Percentiles rank a stretch among this genome's conserved stretches.
Evolutionary conservation across 2,329 filamentous ascomycete genomes (phyloP).

Genomic region (Camillea tinctor): DNA sequence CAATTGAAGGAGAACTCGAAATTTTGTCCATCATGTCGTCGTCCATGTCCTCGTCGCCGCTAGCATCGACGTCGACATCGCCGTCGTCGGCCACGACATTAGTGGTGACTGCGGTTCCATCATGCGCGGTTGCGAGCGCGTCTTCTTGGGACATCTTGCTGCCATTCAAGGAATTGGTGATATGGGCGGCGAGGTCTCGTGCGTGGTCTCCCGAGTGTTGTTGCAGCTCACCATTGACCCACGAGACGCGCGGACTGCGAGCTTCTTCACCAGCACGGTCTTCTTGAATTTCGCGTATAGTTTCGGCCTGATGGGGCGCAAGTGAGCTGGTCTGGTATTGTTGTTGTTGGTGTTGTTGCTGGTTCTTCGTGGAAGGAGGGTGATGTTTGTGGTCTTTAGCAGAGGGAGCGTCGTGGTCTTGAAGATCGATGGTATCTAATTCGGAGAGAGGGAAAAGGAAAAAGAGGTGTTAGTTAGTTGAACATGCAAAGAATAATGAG

Average conservation of each 20-base stretch:
- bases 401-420: constrained; percentile 78
- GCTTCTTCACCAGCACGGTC: constrained; percentile 73
- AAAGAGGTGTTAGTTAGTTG: constrained; percentile 22
- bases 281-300: constrained; percentile 75
- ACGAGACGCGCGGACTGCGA: constrained; percentile 61
- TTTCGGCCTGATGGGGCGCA: constrained; percentile 81
- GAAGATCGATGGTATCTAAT: constrained; percentile 90
- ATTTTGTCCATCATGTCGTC: constrained; percentile 98
- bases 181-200: constrained; percentile 44
- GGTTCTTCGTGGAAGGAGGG: constrained; percentile 49
- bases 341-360: too few species aligned
- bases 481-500: constrained; percentile 16
- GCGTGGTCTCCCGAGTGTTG: constrained; percentile 49
- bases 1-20: constrained; percentile 96
- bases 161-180: constrained; percentile 39
- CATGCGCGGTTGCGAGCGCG: constrained; percentile 59
- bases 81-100: constrained; percentile 56
- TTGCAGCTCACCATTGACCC: constrained; percentile 43
- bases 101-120: constrained; percentile 52
- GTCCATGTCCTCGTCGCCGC: constrained; percentile 74
- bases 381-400: constrained; percentile 75
- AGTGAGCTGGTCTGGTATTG: constrained; percentile 47
- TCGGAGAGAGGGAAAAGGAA: constrained; percentile 21
- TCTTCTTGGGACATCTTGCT: constrained; percentile 52
- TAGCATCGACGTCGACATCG: constrained; percentile 65